Percentiles rank a stretch among this genome's conserved stretches.
These are phyloP conservation scores for Calendula officinalis DNA, from an alignment of 129 eudicot genomes.

Conservation along the genomic window DNA sequence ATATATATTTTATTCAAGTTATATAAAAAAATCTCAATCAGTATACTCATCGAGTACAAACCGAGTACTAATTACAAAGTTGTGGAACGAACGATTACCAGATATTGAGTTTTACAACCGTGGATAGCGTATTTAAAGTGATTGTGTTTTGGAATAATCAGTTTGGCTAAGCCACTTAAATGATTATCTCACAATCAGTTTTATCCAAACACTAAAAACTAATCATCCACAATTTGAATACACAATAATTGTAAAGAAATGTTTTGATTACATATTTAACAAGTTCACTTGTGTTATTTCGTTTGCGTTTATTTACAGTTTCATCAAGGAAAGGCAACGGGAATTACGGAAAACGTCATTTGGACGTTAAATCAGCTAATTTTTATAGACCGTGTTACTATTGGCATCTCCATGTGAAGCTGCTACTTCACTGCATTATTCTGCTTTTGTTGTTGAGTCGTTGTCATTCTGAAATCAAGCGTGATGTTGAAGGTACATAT, in stretches of 20 bases:
- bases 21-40: too few relatives aligned
- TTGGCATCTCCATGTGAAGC: constrained; percentile 37
- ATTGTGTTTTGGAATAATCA: too few relatives aligned
- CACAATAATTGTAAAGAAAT: neutral
- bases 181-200: too few relatives aligned
- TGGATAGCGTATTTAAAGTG: too few relatives aligned
- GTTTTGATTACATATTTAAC: neutral
- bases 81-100: too few relatives aligned
- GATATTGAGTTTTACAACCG: too few relatives aligned
- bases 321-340: constrained; percentile 31
- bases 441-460: constrained; percentile 41
- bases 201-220: neutral
- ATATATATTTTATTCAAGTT: too few relatives aligned
- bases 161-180: too few relatives aligned
- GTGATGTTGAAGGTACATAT: constrained; percentile 59
- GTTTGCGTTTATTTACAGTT: constrained; percentile 12
- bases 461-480: constrained; percentile 39
- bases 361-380: constrained; percentile 20
- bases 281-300: neutral
- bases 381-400: constrained; percentile 26
- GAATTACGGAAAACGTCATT: constrained; percentile 5
- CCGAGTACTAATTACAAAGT: too few relatives aligned
- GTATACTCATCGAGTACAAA: too few relatives aligned
- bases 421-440: constrained; percentile 30
- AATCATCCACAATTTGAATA: neutral